These are phyloP conservation scores for Aechmea fasciata DNA, from an alignment of 176 grass and related monocot genomes.

Conservation along the genomic window DNA sequence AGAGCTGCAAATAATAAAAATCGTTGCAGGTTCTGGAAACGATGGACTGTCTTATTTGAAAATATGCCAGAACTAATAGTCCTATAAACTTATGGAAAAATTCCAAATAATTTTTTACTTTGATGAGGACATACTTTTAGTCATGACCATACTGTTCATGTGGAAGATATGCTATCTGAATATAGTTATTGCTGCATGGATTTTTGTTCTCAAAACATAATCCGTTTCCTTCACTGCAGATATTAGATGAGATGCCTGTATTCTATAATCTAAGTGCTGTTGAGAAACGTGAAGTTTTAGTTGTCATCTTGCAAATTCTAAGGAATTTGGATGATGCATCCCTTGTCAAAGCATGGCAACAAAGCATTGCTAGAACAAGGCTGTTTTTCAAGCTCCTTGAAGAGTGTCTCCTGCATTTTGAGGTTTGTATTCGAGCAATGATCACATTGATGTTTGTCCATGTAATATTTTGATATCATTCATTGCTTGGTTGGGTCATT, in stretches of 20 bases:
- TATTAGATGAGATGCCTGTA: constrained; percentile 99
- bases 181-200: not conserved
- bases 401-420: constrained; percentile 93
- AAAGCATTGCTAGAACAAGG: constrained; percentile 92
- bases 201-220: not conserved
- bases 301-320: constrained; percentile 96
- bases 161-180: not conserved
- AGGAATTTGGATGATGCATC: constrained; percentile 91
- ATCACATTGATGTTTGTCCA: not conserved
- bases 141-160: not conserved
- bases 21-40: no score
- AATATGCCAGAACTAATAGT: no score
- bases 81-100: no score
- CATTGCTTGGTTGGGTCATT: not conserved
- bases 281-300: constrained; percentile 95
- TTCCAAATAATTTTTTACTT: no score
- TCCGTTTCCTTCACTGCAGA: constrained; percentile 41
- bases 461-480: not conserved
- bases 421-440: constrained; percentile 48
- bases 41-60: no score
- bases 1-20: no score
- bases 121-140: no score
- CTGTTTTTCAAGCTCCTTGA: constrained; percentile 99
- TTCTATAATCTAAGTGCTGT: constrained; percentile 93
- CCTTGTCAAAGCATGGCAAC: constrained; percentile 98